phyloP scores from a whole-genome alignment of 108 stramenopile genomes.

The Cylindrotheca fusiformis region DNA sequence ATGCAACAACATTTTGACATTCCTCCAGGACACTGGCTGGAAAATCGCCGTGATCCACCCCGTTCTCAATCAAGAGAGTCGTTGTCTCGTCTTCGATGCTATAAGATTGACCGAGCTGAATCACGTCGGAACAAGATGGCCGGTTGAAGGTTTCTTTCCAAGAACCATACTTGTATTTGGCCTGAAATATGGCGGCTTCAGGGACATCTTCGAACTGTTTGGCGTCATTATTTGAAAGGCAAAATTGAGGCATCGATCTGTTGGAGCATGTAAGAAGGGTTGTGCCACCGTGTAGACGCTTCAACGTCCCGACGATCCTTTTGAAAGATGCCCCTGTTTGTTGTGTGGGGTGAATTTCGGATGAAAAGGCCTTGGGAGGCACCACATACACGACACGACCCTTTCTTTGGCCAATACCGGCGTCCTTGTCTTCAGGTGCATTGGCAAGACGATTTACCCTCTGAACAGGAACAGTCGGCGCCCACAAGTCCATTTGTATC shows the following conservation, averaged over 20 bases:
- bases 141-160: conserved; percentile 64
- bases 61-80: conserved; percentile 79
- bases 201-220: conserved; percentile 32
- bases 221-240: conserved; percentile 30
- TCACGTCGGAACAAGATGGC: conserved; percentile 74
- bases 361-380: conserved; percentile 39
- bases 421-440: not conserved
- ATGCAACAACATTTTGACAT: conserved; percentile 62
- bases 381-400: conserved; percentile 65
- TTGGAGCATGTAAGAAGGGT: conserved; percentile 58
- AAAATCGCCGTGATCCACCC: conserved; percentile 92
- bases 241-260: conserved; percentile 59
- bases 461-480: conserved; percentile 62
- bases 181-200: conserved; percentile 49
- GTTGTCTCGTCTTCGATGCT: conserved; percentile 88
- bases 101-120: conserved; percentile 63
- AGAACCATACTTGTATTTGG: conserved; percentile 55
- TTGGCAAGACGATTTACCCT: conserved; percentile 1
- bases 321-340: conserved; percentile 29
- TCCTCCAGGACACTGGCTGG: conserved; percentile 62
- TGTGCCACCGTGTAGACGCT: conserved; percentile 36
- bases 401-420: conserved; percentile 33
- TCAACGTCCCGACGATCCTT: conserved; percentile 70
- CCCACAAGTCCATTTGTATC: conserved; percentile 73
- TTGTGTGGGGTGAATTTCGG: conserved; percentile 29